phyloP scores from a whole-genome alignment of 352 stramenopile genomes.

The Globisporangium radiosum region DNA sequence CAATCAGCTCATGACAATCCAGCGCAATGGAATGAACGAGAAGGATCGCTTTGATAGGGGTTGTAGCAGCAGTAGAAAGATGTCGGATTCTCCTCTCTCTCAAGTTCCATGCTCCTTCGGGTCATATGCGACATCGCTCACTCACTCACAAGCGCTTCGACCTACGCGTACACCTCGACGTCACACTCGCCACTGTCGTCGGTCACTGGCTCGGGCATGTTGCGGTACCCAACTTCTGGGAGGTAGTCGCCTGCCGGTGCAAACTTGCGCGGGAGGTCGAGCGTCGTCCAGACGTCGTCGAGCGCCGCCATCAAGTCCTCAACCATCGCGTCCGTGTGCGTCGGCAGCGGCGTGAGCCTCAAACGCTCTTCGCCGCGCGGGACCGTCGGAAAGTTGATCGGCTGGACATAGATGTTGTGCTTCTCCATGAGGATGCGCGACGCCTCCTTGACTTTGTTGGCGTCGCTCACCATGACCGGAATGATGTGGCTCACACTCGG shows the following conservation, averaged over 20 bases:
- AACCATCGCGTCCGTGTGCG: slow-evolving; percentile 87
- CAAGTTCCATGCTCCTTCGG: background rate
- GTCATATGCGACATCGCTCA: no score
- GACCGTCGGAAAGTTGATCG: slow-evolving; percentile 91
- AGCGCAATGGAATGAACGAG: background rate
- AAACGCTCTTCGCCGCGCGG: slow-evolving; percentile 86
- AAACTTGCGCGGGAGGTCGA: slow-evolving; percentile 70
- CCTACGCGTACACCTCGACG: slow-evolving; percentile 33
- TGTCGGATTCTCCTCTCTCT: background rate
- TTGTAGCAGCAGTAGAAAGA: no score
- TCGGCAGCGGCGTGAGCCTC: slow-evolving; percentile 78
- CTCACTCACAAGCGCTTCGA: no score
- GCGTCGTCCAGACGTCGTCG: slow-evolving; percentile 82
- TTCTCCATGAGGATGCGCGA: slow-evolving; percentile 88
- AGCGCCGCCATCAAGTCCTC: slow-evolving; percentile 76
- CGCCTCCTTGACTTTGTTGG: slow-evolving; percentile 84
- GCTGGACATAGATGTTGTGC: slow-evolving; percentile 89
- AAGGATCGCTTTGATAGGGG: background rate
- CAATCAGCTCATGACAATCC: background rate
- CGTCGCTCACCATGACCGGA: slow-evolving; percentile 84
- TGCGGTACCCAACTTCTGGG: slow-evolving; percentile 75
- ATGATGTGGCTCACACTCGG: slow-evolving; percentile 88
- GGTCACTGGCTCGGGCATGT: slow-evolving; percentile 33
- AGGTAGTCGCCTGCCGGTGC: slow-evolving; percentile 60
- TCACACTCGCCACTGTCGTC: slow-evolving; percentile 19